Percentiles rank a stretch among this genome's conserved stretches.
Conservation (phyloP, 2,329 filamentous ascomycete genomes). For the Calonectria hawksworthii region DNA sequence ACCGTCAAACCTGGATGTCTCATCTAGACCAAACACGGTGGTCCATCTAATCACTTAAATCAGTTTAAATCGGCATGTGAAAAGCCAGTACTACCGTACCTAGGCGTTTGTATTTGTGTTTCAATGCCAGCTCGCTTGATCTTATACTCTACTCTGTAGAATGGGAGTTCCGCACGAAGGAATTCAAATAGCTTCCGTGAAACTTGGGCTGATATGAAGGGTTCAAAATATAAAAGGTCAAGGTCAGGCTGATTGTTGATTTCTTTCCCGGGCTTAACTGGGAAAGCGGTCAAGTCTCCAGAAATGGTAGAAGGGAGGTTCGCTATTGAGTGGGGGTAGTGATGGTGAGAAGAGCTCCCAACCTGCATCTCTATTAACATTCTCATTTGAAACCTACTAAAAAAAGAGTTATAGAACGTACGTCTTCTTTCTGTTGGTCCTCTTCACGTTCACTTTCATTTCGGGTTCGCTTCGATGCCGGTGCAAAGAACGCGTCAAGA, state of each 20-base stretch:
- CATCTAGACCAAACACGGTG: conserved; percentile 71
- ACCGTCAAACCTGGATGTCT: conserved; percentile 72
- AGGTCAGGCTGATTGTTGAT: conserved; percentile 79
- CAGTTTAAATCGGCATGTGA: background rate
- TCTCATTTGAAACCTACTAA: accelerated
- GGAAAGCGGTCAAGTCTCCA: conserved; percentile 58
- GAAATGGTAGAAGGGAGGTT: conserved; percentile 56
- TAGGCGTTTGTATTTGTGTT: conserved; percentile 71
- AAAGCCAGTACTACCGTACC: conserved; percentile 46
- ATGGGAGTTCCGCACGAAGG: conserved; percentile 78
- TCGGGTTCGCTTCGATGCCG: conserved; percentile 43
- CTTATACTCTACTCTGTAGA: conserved; percentile 81
- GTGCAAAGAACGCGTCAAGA: conserved; percentile 76
- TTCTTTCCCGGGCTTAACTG: conserved; percentile 64
- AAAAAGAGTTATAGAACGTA: background rate
- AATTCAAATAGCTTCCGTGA: conserved; percentile 77
- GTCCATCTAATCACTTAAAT: conserved; percentile 55
- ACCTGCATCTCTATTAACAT: conserved; percentile 29
- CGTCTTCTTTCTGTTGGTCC: conserved; percentile 7
- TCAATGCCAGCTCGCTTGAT: conserved; percentile 76
- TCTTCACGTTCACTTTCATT: conserved; percentile 20
- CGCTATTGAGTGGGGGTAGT: conserved; percentile 66
- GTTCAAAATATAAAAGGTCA: conserved; percentile 82
- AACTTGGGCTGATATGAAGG: conserved; percentile 73
- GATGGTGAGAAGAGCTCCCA: conserved; percentile 55